Evolutionary conservation across 1,284 basidiomycete species (phyloP).

Genomic region (Cutaneotrichosporon spelunceum): DNA sequence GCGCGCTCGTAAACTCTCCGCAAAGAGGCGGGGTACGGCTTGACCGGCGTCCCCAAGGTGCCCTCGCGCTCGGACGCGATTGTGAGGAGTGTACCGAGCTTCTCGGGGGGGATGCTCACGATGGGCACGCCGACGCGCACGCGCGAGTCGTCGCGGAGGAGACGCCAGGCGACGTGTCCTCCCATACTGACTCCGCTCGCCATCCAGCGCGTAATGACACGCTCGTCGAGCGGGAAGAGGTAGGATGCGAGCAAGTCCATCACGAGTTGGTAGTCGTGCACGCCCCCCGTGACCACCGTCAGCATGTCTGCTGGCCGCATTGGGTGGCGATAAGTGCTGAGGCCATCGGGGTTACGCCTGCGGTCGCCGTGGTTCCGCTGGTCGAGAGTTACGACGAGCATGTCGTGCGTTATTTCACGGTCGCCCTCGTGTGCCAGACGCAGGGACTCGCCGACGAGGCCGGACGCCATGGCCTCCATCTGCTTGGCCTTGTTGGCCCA

Average conservation of each 20-base stretch:
- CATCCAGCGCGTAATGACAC: constrained; percentile 62
- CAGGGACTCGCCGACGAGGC: constrained; percentile 33
- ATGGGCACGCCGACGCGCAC: constrained; percentile 18
- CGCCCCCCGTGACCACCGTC: constrained; percentile 55
- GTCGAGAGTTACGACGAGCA: constrained; percentile 54
- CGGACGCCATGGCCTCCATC: constrained; percentile 38
- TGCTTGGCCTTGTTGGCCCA: constrained; percentile 36
- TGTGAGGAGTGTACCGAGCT: constrained; percentile 12
- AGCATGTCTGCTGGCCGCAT: constrained; percentile 16
- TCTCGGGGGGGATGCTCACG: constrained; percentile 15
- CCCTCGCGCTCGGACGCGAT: constrained; percentile 13
- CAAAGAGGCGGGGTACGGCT: constrained; percentile 12
- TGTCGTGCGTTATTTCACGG: constrained; percentile 30
- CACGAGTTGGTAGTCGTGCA: constrained; percentile 68
- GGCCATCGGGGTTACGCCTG: constrained; percentile 48
- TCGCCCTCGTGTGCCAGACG: constrained; percentile 11
- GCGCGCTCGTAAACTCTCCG: constrained; percentile 14
- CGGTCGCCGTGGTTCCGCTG: constrained; percentile 69
- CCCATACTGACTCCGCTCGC: constrained; percentile 53
- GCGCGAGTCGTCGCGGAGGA: constrained; percentile 19
- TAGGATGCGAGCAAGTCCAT: constrained; percentile 71
- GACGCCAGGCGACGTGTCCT: constrained; percentile 28
- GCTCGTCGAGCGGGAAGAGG: constrained; percentile 67
- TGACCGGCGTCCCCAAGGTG: constrained; percentile 11
- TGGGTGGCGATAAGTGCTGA: constrained; percentile 12